These are phyloP conservation scores for Diaporthe destruens DNA, from an alignment of 2,329 filamentous ascomycete genomes.

Conservation along the genomic window DNA sequence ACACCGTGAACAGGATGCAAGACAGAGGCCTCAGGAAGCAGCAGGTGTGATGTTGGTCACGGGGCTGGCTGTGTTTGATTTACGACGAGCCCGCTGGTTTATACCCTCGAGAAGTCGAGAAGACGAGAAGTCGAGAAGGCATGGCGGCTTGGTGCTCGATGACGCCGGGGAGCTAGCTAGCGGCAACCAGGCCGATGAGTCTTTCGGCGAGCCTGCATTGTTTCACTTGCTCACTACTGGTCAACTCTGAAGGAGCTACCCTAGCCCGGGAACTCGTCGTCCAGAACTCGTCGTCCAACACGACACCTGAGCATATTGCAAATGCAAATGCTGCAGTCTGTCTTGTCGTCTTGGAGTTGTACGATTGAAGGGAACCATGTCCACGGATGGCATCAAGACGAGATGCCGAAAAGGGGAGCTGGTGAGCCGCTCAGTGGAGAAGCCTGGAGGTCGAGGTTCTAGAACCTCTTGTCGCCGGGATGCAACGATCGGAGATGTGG, in stretches of 20 bases:
- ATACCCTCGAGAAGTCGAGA: neutral
- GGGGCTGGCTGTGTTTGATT: neutral
- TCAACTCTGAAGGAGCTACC: neutral
- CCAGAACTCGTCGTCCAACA: neutral
- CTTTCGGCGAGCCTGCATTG: slow-evolving; percentile 33
- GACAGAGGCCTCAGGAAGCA: neutral
- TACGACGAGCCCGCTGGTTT: neutral
- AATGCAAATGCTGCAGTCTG: neutral
- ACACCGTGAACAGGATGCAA: neutral
- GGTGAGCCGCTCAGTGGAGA: neutral
- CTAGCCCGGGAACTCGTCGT: neutral
- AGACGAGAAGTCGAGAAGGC: too few species aligned
- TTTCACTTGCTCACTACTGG: neutral
- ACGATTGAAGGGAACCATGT: neutral
- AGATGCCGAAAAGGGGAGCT: neutral
- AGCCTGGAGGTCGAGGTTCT: neutral
- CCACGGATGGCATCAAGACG: neutral
- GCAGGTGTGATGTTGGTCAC: neutral
- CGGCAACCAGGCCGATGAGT: slow-evolving; percentile 29
- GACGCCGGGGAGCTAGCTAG: neutral
- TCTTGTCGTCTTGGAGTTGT: neutral
- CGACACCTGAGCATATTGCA: neutral
- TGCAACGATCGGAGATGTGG: slow-evolving; percentile 20
- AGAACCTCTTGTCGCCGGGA: slow-evolving; percentile 17
- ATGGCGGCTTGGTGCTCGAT: neutral